Conservation (phyloP, 768 basidiomycete genomes). For the Cystofilobasidium bisporidii region DNA sequence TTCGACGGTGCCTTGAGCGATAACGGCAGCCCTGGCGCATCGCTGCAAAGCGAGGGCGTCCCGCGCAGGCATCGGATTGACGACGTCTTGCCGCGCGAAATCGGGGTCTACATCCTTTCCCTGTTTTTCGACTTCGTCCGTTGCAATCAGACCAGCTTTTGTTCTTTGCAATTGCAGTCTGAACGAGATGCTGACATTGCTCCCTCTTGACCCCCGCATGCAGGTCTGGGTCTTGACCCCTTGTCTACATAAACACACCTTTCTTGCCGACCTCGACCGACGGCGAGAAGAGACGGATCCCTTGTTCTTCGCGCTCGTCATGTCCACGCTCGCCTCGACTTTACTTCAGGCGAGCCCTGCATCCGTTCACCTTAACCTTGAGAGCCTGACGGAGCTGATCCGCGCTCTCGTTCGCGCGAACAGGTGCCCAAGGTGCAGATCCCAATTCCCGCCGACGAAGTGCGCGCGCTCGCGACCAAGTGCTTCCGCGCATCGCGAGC, state of each 20-base stretch:
- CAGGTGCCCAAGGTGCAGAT: slow-evolving; percentile 63
- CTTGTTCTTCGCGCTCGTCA: slow-evolving; percentile 80
- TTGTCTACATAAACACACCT: slow-evolving; percentile 80
- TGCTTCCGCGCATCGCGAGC: slow-evolving; percentile 50
- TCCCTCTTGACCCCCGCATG: too few relatives aligned
- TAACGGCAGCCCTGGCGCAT: not conserved
- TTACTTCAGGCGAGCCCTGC: slow-evolving; percentile 62
- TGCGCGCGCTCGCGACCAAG: slow-evolving; percentile 70
- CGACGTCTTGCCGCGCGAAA: slow-evolving; percentile 70
- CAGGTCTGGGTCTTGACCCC: slow-evolving; percentile 75
- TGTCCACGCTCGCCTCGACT: slow-evolving; percentile 78
- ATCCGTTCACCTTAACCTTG: not conserved
- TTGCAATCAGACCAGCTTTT: not conserved
- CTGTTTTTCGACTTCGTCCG: slow-evolving; percentile 78
- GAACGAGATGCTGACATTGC: not conserved
- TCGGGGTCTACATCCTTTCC: slow-evolving; percentile 60
- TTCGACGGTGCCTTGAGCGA: not conserved
- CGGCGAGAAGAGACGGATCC: slow-evolving; percentile 77
- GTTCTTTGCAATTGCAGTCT: not conserved
- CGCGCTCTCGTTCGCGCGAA: not conserved
- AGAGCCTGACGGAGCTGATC: too few relatives aligned
- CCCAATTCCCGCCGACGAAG: slow-evolving; percentile 62
- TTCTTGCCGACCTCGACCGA: slow-evolving; percentile 76
- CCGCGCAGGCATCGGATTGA: slow-evolving; percentile 48
- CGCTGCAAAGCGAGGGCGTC: slow-evolving; percentile 39